Conservation (phyloP, 371 early-diverging fungal genomes). For the Syncephalastrum contaminatum region DNA sequence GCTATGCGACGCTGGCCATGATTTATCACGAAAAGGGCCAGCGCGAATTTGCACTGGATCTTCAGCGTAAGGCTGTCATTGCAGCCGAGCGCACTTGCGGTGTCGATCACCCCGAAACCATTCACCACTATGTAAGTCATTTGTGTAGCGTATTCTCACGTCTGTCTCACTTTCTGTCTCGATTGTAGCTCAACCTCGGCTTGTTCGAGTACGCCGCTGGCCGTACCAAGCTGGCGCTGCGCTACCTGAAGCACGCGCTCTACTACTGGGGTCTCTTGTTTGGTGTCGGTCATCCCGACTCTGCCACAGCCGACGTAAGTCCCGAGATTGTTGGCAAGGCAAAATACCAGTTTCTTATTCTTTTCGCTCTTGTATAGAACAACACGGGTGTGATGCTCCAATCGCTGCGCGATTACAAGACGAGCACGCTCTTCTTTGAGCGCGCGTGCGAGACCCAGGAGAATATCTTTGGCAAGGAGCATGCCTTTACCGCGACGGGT, state of each 20-base stretch:
- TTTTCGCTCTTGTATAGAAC: conserved; percentile 42
- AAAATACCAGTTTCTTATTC: neutral
- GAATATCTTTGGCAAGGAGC: conserved; percentile 69
- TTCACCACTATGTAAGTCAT: conserved; percentile 80
- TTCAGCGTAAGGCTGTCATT: conserved; percentile 86
- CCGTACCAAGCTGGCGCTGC: conserved; percentile 74
- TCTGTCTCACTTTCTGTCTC: too few relatives aligned
- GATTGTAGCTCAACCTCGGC: conserved; percentile 76
- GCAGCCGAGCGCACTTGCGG: conserved; percentile 85
- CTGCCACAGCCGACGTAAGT: conserved; percentile 80
- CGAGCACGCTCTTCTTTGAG: conserved; percentile 71
- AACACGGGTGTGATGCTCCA: conserved; percentile 88
- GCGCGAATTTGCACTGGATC: conserved; percentile 69
- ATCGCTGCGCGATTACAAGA: conserved; percentile 64
- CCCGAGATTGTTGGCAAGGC: neutral
- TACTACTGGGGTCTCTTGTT: conserved; percentile 81
- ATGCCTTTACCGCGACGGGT: conserved; percentile 70
- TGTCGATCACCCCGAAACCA: conserved; percentile 84
- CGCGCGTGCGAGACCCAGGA: conserved; percentile 72
- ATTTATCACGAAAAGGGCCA: conserved; percentile 82
- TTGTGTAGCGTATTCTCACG: too few relatives aligned
- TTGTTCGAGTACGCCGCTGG: conserved; percentile 85
- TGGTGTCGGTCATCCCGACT: conserved; percentile 79
- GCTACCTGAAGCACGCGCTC: conserved; percentile 79
- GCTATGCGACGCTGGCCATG: conserved; percentile 87